Evolutionary conservation across 2,329 filamentous ascomycete species (phyloP).

Genomic region (Phaeosphaeria sp.): DNA sequence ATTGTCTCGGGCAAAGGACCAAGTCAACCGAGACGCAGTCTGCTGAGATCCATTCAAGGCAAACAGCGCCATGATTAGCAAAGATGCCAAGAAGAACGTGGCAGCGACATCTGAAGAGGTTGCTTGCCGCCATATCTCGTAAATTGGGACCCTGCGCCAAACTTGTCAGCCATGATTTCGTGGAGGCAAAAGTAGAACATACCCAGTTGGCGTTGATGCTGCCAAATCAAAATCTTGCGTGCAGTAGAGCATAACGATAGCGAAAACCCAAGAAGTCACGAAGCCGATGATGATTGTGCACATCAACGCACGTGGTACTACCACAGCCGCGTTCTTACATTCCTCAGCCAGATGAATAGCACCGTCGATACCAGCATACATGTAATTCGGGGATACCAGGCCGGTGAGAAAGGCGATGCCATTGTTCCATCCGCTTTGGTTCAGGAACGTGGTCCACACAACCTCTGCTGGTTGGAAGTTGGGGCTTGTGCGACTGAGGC

Average conservation of each 20-base stretch:
- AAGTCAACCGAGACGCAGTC: constrained; percentile 23
- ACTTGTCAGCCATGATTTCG: neutral
- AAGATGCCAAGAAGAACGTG: constrained; percentile 14
- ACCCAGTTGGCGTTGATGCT: constrained; percentile 19
- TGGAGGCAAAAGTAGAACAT: neutral
- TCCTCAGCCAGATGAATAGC: constrained; percentile 43
- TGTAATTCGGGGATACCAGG: constrained; percentile 20
- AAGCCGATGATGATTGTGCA: constrained; percentile 41
- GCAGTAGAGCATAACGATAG: constrained; percentile 21
- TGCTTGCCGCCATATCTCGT: constrained; percentile 25
- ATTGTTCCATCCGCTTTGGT: constrained; percentile 52
- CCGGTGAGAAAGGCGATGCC: constrained; percentile 52
- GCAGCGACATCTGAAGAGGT: constrained; percentile 18
- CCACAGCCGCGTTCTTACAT: constrained; percentile 28
- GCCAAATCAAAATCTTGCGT: constrained; percentile 16
- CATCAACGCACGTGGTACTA: constrained; percentile 44
- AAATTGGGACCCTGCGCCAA: constrained; percentile 15
- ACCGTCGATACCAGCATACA: constrained; percentile 27
- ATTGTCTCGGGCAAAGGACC: constrained; percentile 24
- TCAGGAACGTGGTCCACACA: constrained; percentile 56
- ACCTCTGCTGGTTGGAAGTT: constrained; percentile 31
- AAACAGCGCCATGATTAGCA: constrained; percentile 15
- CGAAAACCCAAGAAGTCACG: constrained; percentile 25
- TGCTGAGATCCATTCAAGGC: constrained; percentile 19
- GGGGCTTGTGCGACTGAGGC: constrained; percentile 50